A percentile compares a stretch with the other conserved stretches of the same genome.
Conservation (phyloP, 352 stramenopile genomes). For the Peronospora belbahrii region DNA sequence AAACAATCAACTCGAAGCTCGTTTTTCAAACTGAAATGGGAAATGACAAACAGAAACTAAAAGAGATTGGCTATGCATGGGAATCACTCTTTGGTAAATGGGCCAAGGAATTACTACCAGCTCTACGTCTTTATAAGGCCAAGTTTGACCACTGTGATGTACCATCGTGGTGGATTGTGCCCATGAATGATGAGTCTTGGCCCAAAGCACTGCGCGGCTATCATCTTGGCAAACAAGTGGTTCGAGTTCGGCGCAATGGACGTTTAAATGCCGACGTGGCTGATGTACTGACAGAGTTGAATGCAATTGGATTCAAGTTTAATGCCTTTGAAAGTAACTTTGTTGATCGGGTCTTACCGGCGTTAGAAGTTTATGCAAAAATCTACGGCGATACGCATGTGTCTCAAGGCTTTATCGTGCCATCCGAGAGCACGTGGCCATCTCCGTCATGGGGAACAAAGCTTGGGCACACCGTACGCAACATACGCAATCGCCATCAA, state of each 20-base stretch:
- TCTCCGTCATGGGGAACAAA: conserved; percentile 77
- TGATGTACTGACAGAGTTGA: conserved; percentile 47
- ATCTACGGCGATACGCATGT: conserved; percentile 85
- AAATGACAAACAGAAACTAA: conserved; percentile 29
- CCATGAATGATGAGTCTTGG: conserved; percentile 42
- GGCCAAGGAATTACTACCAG: conserved; percentile 47
- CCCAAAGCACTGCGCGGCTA: conserved; percentile 69
- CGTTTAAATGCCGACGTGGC: conserved; percentile 30
- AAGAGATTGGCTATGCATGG: conserved; percentile 50
- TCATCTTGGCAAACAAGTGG: conserved; percentile 80
- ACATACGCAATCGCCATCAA: conserved; percentile 82
- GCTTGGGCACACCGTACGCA: conserved; percentile 84
- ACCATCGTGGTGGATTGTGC: conserved; percentile 55
- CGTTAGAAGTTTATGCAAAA: conserved; percentile 77
- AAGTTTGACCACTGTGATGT: conserved; percentile 87
- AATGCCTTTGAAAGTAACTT: conserved; percentile 57
- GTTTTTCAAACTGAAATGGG: conserved; percentile 43
- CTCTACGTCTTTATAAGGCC: conserved; percentile 71
- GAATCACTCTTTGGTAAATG: conserved; percentile 53
- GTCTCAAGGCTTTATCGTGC: conserved; percentile 86
- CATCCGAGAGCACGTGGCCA: conserved; percentile 70
- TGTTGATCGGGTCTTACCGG: conserved; percentile 48
- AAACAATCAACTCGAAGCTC: conserved; percentile 30
- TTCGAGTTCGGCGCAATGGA: conserved; percentile 44
- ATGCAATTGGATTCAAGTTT: conserved; percentile 63